phyloP scores from a whole-genome alignment of 768 basidiomycete genomes.

The Russula brevipes region DNA sequence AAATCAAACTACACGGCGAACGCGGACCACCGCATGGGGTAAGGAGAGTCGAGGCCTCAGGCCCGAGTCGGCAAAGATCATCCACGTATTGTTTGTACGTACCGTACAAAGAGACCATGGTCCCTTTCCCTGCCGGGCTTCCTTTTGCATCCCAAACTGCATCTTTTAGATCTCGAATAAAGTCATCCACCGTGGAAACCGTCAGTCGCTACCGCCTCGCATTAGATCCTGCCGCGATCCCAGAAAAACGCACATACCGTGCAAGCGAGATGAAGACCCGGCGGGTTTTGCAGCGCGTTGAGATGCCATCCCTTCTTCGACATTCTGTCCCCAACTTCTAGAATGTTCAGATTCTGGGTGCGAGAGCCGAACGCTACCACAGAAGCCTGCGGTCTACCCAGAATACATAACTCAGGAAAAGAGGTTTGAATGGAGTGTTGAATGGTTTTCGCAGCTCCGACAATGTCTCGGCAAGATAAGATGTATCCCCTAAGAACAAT shows the following conservation, averaged over 20 bases:
- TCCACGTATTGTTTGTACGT: slow-evolving; percentile 27
- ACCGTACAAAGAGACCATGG: slow-evolving; percentile 93
- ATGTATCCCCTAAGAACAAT: slow-evolving; percentile 67
- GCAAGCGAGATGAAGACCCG: slow-evolving; percentile 88
- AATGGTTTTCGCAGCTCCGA: slow-evolving; percentile 66
- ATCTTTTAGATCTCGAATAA: slow-evolving; percentile 80
- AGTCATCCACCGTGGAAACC: slow-evolving; percentile 65
- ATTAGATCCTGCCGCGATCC: neutral
- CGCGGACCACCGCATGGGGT: too few relatives aligned
- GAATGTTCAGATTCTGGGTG: slow-evolving; percentile 51
- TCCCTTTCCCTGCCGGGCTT: slow-evolving; percentile 64
- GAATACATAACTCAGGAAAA: slow-evolving; percentile 79
- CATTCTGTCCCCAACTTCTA: slow-evolving; percentile 91
- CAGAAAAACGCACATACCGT: slow-evolving; percentile 53
- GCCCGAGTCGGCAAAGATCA: neutral
- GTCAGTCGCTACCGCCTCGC: slow-evolving; percentile 59
- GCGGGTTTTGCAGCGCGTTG: slow-evolving; percentile 72
- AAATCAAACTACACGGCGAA: neutral
- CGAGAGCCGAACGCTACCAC: slow-evolving; percentile 82
- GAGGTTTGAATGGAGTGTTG: slow-evolving; percentile 57
- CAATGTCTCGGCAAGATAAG: slow-evolving; percentile 77
- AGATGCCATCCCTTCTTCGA: slow-evolving; percentile 84
- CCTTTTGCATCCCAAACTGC: slow-evolving; percentile 66
- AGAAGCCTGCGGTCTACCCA: slow-evolving; percentile 86
- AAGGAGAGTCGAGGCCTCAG: neutral